Evolutionary conservation across 768 basidiomycete genomes (phyloP), one percentile per base, ranked within the genome.

Genomic region (Pleurotus giganteus): DNA sequence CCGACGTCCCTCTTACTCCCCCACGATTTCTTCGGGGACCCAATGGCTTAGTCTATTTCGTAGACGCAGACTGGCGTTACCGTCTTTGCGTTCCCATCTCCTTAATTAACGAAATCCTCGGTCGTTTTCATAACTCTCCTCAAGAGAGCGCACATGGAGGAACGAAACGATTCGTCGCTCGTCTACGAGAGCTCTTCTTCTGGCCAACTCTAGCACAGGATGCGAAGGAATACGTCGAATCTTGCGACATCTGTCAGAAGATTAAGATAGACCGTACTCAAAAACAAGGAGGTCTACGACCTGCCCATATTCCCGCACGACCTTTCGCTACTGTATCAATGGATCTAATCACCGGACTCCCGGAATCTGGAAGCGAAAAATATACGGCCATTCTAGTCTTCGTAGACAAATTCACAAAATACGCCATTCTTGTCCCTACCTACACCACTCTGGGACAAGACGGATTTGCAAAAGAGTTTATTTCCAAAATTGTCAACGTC

Each of bases 321-420:
- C 65, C 64, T 4, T 68, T 63, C 51, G 53, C 52, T 0, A 60
- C 60, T 0, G 54, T 65, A 0, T 63, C 59, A 0, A 27, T 64
- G 23, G 63, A 65, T 32, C n/a, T 68, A 0, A 66, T 68, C 8
- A 61, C 61, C 0, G 63, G 61, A 4, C 46, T 68, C 23, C 66
- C 66, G 8, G 36, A 53, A 0, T 67, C 64, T 0, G 62, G 60
- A 23, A 4, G 11, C 1, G 37, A 58, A 13, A 50, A 47, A 6
- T 65, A 24, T 45, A 59, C 61, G 1, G 58, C 63, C 5, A 42
- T 68, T 0, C 28, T 68, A 3, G 65, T 65, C 0, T 62, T 79
- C 0, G 70, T 77, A 4, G 68, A 70, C 46, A 63, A 66, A 51
- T 55, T 69, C 0, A 66, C 67, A 1, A 66, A 66, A 31, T 61